phyloP scores from a whole-genome alignment of 805 yeast genomes.

The Teunomyces kruisii region DNA sequence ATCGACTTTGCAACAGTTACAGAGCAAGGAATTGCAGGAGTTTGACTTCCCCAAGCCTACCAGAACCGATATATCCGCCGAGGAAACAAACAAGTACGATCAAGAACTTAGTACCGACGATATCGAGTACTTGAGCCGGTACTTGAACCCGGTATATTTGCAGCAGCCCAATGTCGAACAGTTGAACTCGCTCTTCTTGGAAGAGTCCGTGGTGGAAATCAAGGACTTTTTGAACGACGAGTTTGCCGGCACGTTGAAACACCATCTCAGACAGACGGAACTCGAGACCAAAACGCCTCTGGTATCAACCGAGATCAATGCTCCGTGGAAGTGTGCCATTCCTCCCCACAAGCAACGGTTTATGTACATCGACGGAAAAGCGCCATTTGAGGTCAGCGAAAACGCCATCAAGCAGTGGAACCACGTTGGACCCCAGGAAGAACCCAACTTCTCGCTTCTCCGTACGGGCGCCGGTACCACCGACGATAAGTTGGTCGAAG shows the following conservation, averaged over 20 bases:
- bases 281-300: slow-evolving; percentile 62
- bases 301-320: slow-evolving; percentile 49
- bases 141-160: slow-evolving; percentile 53
- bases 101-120: slow-evolving; percentile 36
- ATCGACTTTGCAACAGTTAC: slow-evolving; percentile 77
- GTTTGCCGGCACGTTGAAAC: slow-evolving; percentile 47
- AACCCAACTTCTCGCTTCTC: slow-evolving; percentile 49
- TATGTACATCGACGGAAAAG: slow-evolving; percentile 73
- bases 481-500: slow-evolving; percentile 37
- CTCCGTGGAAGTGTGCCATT: slow-evolving; percentile 87
- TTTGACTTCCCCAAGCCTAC: slow-evolving; percentile 76
- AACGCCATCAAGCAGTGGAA: slow-evolving; percentile 29
- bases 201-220: slow-evolving; percentile 70
- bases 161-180: slow-evolving; percentile 27
- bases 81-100: slow-evolving; percentile 21
- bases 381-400: slow-evolving; percentile 34
- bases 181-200: slow-evolving; percentile 55
- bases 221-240: slow-evolving; percentile 59
- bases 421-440: slow-evolving; percentile 47
- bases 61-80: slow-evolving; percentile 42
- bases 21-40: slow-evolving; percentile 72
- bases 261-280: slow-evolving; percentile 55
- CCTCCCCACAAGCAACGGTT: slow-evolving; percentile 94
- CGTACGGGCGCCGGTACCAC: neutral
- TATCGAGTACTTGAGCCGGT: slow-evolving; percentile 48